A percentile compares a stretch with the other conserved stretches of the same genome.
phyloP scores from a whole-genome alignment of 2,329 filamentous ascomycete species.

The Alternaria ethzedia region DNA sequence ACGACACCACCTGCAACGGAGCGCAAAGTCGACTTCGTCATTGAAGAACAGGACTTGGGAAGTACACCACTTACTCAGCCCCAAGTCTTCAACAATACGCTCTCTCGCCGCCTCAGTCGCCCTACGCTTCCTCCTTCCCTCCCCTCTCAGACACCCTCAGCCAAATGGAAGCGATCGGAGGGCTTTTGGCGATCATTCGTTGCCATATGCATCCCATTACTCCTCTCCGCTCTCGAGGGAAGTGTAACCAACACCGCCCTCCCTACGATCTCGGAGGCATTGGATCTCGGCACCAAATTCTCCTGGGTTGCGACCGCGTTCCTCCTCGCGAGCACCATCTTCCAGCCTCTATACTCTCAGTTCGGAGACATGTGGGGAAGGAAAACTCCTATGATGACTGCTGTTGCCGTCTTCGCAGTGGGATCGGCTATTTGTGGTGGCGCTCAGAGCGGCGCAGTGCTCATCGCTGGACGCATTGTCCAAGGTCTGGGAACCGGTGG shows the following conservation, averaged over 20 bases:
- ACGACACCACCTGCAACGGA: not conserved
- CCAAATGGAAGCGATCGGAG: conserved; percentile 21
- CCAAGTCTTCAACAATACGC: not conserved
- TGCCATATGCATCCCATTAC: conserved; percentile 32
- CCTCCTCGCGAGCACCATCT: conserved; percentile 45
- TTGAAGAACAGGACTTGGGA: not conserved
- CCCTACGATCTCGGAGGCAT: conserved; percentile 46
- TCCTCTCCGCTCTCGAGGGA: conserved; percentile 42
- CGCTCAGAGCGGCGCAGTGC: conserved; percentile 51
- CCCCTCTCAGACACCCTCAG: conserved; percentile 3
- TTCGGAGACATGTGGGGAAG: conserved; percentile 62
- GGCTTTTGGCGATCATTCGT: conserved; percentile 42
- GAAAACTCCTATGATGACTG: conserved; percentile 43
- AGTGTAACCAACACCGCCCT: conserved; percentile 52
- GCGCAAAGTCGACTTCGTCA: not conserved
- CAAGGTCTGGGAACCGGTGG: conserved; percentile 61
- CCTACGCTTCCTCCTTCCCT: conserved; percentile 9
- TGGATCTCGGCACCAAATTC: conserved; percentile 33
- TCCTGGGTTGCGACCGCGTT: conserved; percentile 38
- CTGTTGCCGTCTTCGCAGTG: conserved; percentile 57
- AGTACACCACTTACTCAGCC: not conserved
- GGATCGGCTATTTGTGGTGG: conserved; percentile 62
- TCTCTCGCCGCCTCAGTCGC: not conserved
- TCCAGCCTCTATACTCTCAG: conserved; percentile 61
- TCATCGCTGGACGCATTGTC: conserved; percentile 63